A percentile compares a stretch with the other conserved stretches of the same genome.
Evolutionary conservation across 768 basidiomycete species (phyloP).

Genomic region (Boletus insuetus): DNA sequence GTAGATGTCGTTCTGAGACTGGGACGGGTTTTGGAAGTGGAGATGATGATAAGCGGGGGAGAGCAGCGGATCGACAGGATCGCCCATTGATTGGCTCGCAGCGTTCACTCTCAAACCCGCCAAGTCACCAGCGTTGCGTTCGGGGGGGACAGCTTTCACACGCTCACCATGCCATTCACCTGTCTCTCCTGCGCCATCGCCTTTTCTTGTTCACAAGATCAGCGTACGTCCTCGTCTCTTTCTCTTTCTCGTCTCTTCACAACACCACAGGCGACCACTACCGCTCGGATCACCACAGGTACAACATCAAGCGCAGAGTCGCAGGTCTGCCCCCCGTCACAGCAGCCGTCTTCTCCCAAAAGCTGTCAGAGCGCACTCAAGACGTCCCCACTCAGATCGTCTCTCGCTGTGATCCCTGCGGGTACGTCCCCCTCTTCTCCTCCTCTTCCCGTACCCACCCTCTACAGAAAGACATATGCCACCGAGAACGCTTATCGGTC

Average conservation of each 20-base stretch:
- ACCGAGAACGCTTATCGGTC: slow-evolving; percentile 87
- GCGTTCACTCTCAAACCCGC: slow-evolving; percentile 27
- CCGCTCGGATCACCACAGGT: slow-evolving; percentile 91
- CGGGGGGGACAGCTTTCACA: not conserved
- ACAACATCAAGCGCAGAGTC: slow-evolving; percentile 97
- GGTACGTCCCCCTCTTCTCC: slow-evolving; percentile 46
- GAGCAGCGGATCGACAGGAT: slow-evolving; percentile 63
- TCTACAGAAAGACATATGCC: slow-evolving; percentile 77
- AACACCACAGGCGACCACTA: slow-evolving; percentile 73
- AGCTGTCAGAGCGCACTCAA: slow-evolving; percentile 74
- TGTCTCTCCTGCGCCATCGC: slow-evolving; percentile 91
- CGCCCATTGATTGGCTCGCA: slow-evolving; percentile 51
- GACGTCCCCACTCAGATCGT: slow-evolving; percentile 62
- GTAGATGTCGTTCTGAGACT: slow-evolving; percentile 26
- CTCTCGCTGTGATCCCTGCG: slow-evolving; percentile 75
- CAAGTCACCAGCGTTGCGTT: not conserved
- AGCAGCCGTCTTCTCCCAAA: slow-evolving; percentile 76
- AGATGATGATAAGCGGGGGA: slow-evolving; percentile 52
- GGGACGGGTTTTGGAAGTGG: slow-evolving; percentile 29
- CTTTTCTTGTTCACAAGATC: slow-evolving; percentile 77
- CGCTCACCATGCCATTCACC: slow-evolving; percentile 42
- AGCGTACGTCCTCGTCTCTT: slow-evolving; percentile 51
- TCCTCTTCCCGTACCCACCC: not conserved
- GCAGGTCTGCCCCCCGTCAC: slow-evolving; percentile 86
- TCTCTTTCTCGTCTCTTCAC: not conserved